Conservation (phyloP, 2,329 filamentous ascomycete species). For the Pezicula radicicola region DNA sequence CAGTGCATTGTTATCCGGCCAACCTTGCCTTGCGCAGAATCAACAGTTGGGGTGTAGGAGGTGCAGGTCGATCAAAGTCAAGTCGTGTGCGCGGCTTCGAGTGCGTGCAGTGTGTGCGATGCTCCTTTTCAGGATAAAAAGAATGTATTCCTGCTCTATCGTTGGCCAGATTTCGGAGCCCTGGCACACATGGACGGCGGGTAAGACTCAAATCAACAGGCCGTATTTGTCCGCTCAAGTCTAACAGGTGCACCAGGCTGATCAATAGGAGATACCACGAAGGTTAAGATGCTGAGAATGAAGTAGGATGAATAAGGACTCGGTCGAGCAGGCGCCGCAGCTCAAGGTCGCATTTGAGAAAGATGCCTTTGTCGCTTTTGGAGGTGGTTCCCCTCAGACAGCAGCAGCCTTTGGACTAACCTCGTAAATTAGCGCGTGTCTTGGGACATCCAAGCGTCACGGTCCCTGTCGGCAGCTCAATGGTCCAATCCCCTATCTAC, state of each 20-base stretch:
- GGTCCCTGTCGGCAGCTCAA: too few species aligned
- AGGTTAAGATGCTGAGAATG: not conserved
- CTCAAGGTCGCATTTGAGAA: not conserved
- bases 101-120: not conserved
- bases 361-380: not conserved
- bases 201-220: not conserved
- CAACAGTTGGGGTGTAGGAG: not conserved
- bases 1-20: constrained; percentile 4
- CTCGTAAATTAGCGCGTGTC: too few species aligned
- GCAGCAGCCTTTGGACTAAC: too few species aligned
- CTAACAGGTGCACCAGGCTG: not conserved
- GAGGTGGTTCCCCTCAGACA: not conserved
- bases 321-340: not conserved
- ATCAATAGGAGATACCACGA: not conserved
- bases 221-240: not conserved
- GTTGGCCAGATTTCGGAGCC: not conserved
- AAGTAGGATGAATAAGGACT: not conserved
- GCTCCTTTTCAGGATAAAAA: not conserved
- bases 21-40: constrained; percentile 1
- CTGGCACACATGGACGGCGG: constrained; percentile 1
- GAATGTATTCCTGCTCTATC: not conserved
- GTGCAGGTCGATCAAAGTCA: not conserved
- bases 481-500: too few species aligned
- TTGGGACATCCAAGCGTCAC: too few species aligned
- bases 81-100: not conserved